Conservation (phyloP, 345 rosid species). For the Dimocarpus longan region DNA sequence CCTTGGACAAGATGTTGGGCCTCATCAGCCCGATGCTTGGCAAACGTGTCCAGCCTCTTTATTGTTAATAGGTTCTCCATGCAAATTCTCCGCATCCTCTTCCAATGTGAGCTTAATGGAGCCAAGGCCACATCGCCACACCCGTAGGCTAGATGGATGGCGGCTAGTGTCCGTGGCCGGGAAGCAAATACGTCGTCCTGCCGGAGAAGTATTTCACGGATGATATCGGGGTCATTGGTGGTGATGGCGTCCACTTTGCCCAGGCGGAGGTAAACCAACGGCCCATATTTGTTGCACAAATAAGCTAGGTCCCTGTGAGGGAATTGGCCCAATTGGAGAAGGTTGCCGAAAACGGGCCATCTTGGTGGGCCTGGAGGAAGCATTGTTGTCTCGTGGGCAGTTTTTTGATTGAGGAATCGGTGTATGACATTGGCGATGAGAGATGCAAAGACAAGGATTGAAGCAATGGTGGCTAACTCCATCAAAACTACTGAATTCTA, state of each 20-base stretch:
- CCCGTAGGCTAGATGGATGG: constrained; percentile 73
- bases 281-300: constrained; percentile 66
- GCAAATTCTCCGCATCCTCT: constrained; percentile 68
- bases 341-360: constrained; percentile 84
- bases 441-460: constrained; percentile 17
- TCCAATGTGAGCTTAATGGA: constrained; percentile 73
- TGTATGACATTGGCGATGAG: constrained; percentile 31
- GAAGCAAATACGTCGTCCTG: constrained; percentile 89
- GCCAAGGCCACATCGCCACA: constrained; percentile 85
- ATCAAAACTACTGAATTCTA: constrained; percentile 6
- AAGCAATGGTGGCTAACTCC: constrained; percentile 24
- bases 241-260: constrained; percentile 78
- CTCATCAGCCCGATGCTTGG: constrained; percentile 46
- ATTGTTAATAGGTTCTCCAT: constrained; percentile 65
- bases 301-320: constrained; percentile 81
- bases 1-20: constrained; percentile 50
- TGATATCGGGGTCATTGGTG: constrained; percentile 71
- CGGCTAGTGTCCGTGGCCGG: constrained; percentile 76
- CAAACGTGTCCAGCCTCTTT: constrained; percentile 54
- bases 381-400: constrained; percentile 19
- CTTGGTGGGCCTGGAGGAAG: constrained; percentile 88
- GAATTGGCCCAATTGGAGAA: constrained; percentile 69
- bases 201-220: constrained; percentile 64
- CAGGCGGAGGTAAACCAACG: constrained; percentile 75
- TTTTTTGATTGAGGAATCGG: constrained; percentile 25